Percentiles rank a stretch among this genome's conserved stretches.
These are phyloP conservation scores for Suzukiozyma palmioleophila DNA, from an alignment of 1,139 yeast genomes.

Conservation along the genomic window DNA sequence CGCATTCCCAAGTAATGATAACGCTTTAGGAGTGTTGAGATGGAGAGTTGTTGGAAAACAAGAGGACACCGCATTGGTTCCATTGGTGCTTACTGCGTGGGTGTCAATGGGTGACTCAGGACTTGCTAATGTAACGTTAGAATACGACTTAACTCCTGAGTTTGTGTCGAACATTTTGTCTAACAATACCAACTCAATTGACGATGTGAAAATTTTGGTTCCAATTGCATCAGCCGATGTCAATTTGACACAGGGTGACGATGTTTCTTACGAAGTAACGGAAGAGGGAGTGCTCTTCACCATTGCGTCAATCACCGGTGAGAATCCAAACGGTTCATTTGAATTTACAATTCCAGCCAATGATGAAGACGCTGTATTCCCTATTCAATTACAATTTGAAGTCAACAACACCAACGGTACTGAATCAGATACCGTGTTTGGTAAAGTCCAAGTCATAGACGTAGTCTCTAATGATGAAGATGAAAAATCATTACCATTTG, in stretches of 20 bases:
- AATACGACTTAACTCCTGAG: conserved; percentile 62
- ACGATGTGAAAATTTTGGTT: conserved; percentile 57
- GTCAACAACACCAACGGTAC: conserved; percentile 28
- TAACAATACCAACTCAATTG: conserved; percentile 36
- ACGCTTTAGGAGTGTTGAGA: conserved; percentile 83
- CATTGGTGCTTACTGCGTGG: conserved; percentile 83
- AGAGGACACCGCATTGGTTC: conserved; percentile 58
- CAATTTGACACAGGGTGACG: conserved; percentile 46
- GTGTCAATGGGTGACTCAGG: conserved; percentile 57
- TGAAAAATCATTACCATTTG: conserved; percentile 63
- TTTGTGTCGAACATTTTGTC: conserved; percentile 23
- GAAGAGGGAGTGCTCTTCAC: conserved; percentile 62
- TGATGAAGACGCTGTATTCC: conserved; percentile 85
- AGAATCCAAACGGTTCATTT: conserved; percentile 66
- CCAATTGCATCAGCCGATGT: conserved; percentile 62
- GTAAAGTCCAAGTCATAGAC: conserved; percentile 38
- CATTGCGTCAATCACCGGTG: conserved; percentile 44
- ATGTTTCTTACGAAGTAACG: conserved; percentile 43
- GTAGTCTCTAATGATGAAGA: conserved; percentile 36
- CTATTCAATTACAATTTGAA: conserved; percentile 64
- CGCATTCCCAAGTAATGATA: conserved; percentile 88
- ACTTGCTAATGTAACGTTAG: conserved; percentile 73
- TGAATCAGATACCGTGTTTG: conserved; percentile 38
- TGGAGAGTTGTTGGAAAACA: conserved; percentile 72
- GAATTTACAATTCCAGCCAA: conserved; percentile 73